Evolutionary conservation across 805 yeast species (phyloP), one percentile per base, ranked within the genome.

Genomic region (Candida hispaniensis): DNA sequence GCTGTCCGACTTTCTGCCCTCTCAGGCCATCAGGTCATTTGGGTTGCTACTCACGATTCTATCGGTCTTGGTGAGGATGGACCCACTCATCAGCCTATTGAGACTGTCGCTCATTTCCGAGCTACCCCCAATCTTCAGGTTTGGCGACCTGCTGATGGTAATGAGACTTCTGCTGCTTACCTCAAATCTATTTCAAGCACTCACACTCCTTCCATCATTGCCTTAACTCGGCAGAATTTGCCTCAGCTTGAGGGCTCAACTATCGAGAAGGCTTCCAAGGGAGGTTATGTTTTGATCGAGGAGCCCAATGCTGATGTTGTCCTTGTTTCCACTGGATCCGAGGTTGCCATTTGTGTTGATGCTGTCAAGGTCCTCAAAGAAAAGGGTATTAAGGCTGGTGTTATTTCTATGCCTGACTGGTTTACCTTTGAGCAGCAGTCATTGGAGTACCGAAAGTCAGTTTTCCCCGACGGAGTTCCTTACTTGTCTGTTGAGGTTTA

Each of bases 381-480:
- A 39, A 56, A 66, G 46, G 93, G 93, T 47, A 51, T 74, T 58
- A 70, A 74, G 59, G 82, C 83, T 38, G 66, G 78, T 49, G 79
- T 91, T 47, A 96, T 91, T 36, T 86, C 96, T 18, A 51, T 91
- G 48, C 97, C 97, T 56, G 96, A 85, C 67, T 79, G 80, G 75
- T 66, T 62, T 63, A 79, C 94, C 42, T 91, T 91, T 55, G 93
- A 81, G 65, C 56, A 64, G 51, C 98, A 91, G 71, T 47, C 85
- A 12, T 55, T 63, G 47, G 88, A 77, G 53, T 91, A 91, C 71
- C 69, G 66, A 64, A 69, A 81, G 54, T 68, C 82, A 39, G 93
- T 91, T 44, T 70, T 91, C 63, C 98, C 98, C 58, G 93, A 86
- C 58, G 93, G 91, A 54, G 74, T 80, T 39, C 97, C 97, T 60